Base-by-base conservation (phyloP, 2,329 filamentous ascomycete species). In the Pyrenochaeta sp. region DNA sequence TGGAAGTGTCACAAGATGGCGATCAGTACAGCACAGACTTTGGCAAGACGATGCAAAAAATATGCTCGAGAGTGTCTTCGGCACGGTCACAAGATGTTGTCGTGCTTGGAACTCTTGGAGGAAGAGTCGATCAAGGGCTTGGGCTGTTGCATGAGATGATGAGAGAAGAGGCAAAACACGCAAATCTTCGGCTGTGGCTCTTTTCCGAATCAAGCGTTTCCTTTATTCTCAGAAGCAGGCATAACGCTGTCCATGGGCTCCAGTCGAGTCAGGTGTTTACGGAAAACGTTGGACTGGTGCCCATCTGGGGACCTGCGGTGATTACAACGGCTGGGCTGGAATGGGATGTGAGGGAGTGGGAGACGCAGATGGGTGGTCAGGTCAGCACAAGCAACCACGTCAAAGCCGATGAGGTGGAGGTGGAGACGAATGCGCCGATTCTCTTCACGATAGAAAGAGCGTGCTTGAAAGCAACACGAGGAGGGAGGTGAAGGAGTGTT, bases 1-100 rank as follows among this genome's bases (percentile, higher is more conserved):
- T 91, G 1, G 69, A 81, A 11, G 81, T 98, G 47, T 82, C 91
- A 60, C 79, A 87, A 64, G 87, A 94, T 59, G 73, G 81, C n/a
- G 91, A 96, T 71, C 91, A 98, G 75, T 85, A 96, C 64, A 90
- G 88, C 17, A 97, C 95, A 23, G 95, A 99, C 75, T 97, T 98
- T 66, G 88, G 85, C 65, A 99, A 99, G 62, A 75, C 72, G n/a
- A 79, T 91, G 87, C 66, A 84, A 90, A 63, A 81, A 75, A 61
- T 88, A 83, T 63, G 62, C 7, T 63, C 65, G 5, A 56, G 76
- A 82, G 87, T 58, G 17, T 45, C 56, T 20, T 58, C 55, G 29
- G 45, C 52, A 14, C 49, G 48, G 14, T 54, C 49, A 14, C 83
- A 83, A 42, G 60, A 94, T 67, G 87, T 97, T n/a, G 81, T 97